Conservation (phyloP, 1,284 basidiomycete species). For the Sphaerobolus stellatus region DNA sequence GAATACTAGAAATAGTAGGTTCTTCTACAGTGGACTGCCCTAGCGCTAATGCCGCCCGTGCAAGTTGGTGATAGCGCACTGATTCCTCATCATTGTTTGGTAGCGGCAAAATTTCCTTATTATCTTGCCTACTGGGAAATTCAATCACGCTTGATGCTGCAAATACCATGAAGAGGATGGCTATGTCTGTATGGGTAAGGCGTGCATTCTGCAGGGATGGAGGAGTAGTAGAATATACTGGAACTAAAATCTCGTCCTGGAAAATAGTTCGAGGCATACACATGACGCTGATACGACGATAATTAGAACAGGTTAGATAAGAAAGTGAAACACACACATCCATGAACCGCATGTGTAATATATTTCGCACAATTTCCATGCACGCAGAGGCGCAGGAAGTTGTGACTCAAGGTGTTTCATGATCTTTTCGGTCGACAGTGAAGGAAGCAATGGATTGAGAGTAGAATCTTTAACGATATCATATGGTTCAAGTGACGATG, state of each 20-base stretch:
- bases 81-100: no score
- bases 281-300: background rate
- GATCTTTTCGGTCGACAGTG: background rate
- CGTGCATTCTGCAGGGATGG: background rate
- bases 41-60: background rate
- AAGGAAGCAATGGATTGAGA: conserved; percentile 1
- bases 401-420: conserved; percentile 20
- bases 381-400: conserved; percentile 50
- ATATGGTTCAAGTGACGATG: background rate
- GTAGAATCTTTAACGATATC: conserved; percentile 1
- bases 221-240: conserved; percentile 2
- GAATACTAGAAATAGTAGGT: conserved; percentile 1
- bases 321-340: conserved; percentile 40
- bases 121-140: conserved; percentile 26
- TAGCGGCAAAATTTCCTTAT: background rate
- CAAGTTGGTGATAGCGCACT: conserved; percentile 5
- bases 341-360: conserved; percentile 60
- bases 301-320: background rate
- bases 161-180: conserved; percentile 62
- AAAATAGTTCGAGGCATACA: background rate
- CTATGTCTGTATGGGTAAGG: conserved; percentile 39
- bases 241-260: background rate
- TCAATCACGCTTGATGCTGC: conserved; percentile 63
- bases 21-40: conserved; percentile 2
- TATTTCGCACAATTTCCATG: conserved; percentile 44